A percentile compares a stretch with the other conserved stretches of the same genome.
Evolutionary conservation across 2,329 filamentous ascomycete genomes (phyloP).

Genomic region (Fusarium beomiforme): DNA sequence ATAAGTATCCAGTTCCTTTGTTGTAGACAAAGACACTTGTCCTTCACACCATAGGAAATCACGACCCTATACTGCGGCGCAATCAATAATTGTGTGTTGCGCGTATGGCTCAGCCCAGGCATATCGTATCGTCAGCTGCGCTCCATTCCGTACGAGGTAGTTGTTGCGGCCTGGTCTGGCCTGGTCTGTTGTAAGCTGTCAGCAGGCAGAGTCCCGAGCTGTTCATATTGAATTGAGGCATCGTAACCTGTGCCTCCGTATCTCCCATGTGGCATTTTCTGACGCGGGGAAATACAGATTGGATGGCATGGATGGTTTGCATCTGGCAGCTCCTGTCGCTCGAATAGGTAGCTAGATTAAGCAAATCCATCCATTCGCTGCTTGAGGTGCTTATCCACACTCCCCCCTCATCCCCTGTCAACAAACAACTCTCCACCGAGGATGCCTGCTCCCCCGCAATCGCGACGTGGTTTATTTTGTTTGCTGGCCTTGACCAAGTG

Average conservation of each 20-base stretch:
- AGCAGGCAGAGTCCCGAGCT: conserved; percentile 4
- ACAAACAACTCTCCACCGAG: conserved; percentile 11
- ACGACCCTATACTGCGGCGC: conserved; percentile 25
- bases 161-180: conserved; percentile 8
- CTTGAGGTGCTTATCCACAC: conserved; percentile 9
- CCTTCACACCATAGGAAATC: conserved; percentile 5
- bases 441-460: conserved; percentile 37
- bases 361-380: background rate
- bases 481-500: conserved; percentile 24
- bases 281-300: conserved; percentile 6
- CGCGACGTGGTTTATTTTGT: conserved; percentile 17
- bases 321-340: conserved; percentile 17
- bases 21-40: background rate
- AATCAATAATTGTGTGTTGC: background rate
- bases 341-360: conserved; percentile 17
- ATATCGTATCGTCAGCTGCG: conserved; percentile 21
- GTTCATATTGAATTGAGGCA: background rate
- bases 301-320: conserved; percentile 14
- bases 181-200: background rate
- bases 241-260: background rate
- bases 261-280: conserved; percentile 17
- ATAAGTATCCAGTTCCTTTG: background rate
- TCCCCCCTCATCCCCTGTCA: conserved; percentile 29
- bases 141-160: conserved; percentile 5
- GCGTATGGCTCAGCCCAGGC: conserved; percentile 9